A percentile compares a stretch with the other conserved stretches of the same genome.
These are phyloP conservation scores for Umbelopsis ramanniana DNA, from an alignment of 192 early-diverging fungal genomes.

Conservation along the genomic window DNA sequence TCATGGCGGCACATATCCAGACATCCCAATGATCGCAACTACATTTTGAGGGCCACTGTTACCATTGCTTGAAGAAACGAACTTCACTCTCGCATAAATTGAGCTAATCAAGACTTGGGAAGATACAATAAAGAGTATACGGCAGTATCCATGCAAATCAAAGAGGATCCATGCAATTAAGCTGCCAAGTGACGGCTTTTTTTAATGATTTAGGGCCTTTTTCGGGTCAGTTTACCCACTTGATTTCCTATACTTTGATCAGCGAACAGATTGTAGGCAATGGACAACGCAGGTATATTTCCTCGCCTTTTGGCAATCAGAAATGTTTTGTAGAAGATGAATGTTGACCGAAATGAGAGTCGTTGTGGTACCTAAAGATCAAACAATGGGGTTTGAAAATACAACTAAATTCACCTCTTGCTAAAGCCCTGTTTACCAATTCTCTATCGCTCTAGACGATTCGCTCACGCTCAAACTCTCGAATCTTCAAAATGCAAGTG, in stretches of 20 bases:
- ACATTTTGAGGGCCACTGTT: too few species aligned
- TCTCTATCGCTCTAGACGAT: not conserved
- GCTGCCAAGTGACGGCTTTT: not conserved
- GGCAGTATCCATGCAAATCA: too few species aligned
- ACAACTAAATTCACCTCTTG: not conserved
- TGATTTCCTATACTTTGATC: not conserved
- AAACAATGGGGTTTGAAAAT: too few species aligned
- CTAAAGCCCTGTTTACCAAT: not conserved
- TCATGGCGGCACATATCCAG: too few species aligned
- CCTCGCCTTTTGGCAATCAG: not conserved
- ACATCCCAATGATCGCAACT: too few species aligned
- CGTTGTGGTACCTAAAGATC: too few species aligned
- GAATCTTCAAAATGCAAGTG: not conserved
- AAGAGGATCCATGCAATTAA: not conserved
- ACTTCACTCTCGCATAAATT: too few species aligned
- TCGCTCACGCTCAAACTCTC: constrained; percentile 3
- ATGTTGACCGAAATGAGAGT: too few species aligned
- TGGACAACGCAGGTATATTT: not conserved
- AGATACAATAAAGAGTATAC: too few species aligned
- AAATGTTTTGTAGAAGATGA: not conserved
- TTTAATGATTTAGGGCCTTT: not conserved
- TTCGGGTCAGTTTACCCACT: too few species aligned
- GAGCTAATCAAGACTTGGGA: too few species aligned
- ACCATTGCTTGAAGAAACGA: too few species aligned
- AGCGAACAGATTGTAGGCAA: not conserved